A percentile compares a stretch with the other conserved stretches of the same genome.
Conservation (phyloP, 1,284 basidiomycete species). For the Meripilus lineatus region DNA sequence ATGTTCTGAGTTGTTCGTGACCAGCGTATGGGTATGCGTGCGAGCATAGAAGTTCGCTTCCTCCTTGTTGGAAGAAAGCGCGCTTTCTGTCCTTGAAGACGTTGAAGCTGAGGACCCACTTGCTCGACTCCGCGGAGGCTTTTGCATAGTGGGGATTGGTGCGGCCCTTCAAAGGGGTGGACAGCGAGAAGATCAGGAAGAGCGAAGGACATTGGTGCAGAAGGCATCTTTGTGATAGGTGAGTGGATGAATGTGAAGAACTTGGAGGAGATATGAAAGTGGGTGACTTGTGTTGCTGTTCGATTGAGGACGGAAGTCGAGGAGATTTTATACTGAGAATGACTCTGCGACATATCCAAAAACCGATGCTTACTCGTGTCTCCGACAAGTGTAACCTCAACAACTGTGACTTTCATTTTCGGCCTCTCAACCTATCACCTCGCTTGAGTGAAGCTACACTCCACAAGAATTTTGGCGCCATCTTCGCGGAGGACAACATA, state of each 20-base stretch:
- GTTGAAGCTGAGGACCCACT: slow-evolving; percentile 59
- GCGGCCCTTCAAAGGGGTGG: slow-evolving; percentile 40
- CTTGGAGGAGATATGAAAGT: not conserved
- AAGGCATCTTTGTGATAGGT: too few species aligned
- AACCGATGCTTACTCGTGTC: too few species aligned
- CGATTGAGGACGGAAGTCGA: not conserved
- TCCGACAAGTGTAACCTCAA: too few species aligned
- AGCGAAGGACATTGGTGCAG: slow-evolving; percentile 28
- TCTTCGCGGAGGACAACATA: too few species aligned
- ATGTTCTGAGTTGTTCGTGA: slow-evolving; percentile 53
- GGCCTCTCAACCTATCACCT: too few species aligned
- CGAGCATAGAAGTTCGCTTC: slow-evolving; percentile 59
- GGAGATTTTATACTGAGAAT: too few species aligned
- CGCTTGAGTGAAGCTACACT: too few species aligned
- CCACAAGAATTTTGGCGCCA: too few species aligned
- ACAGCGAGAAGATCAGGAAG: slow-evolving; percentile 53
- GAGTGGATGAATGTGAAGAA: not conserved
- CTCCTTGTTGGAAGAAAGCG: slow-evolving; percentile 54
- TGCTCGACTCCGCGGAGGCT: slow-evolving; percentile 49
- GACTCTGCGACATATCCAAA: too few species aligned
- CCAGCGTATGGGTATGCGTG: slow-evolving; percentile 58
- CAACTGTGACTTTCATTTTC: too few species aligned
- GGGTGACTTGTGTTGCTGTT: too few species aligned
- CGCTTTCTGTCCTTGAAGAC: slow-evolving; percentile 57
- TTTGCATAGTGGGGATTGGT: slow-evolving; percentile 52